A percentile compares a stretch with the other conserved stretches of the same genome.
Conservation (phyloP, 2,329 filamentous ascomycete genomes). For the Pestalotiopsis fici region DNA sequence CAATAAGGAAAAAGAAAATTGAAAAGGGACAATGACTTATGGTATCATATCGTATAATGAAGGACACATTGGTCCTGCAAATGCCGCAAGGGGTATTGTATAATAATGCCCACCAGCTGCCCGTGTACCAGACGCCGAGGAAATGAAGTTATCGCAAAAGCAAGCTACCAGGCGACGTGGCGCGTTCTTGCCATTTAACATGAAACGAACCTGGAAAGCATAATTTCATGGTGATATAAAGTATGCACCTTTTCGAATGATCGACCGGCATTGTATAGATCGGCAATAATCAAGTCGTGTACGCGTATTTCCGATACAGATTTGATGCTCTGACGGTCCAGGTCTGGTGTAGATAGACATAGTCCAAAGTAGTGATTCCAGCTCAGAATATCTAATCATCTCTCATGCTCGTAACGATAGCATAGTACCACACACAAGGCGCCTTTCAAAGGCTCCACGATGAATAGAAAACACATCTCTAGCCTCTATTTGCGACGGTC, state of each 20-base stretch:
- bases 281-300: not conserved
- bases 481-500: slow-evolving; percentile 28
- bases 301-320: not conserved
- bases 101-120: slow-evolving; percentile 12
- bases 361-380: not conserved
- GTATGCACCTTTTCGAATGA: not conserved
- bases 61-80: slow-evolving; percentile 20
- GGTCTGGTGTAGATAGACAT: not conserved
- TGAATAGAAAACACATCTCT: slow-evolving; percentile 7
- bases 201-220: not conserved
- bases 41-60: slow-evolving; percentile 18
- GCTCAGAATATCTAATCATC: not conserved
- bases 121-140: slow-evolving; percentile 18
- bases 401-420: not conserved
- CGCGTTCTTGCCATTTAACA: not conserved
- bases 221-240: not conserved
- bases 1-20: not conserved
- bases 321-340: not conserved
- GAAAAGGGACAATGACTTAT: slow-evolving; percentile 10
- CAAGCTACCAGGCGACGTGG: not conserved
- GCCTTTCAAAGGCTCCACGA: not conserved
- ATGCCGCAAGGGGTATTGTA: slow-evolving; percentile 18
- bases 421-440: not conserved
- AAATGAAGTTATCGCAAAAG: slow-evolving; percentile 7
- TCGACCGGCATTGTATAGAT: not conserved